phyloP scores from a whole-genome alignment of 257 asterid species.

The Penstemon newberryi region DNA sequence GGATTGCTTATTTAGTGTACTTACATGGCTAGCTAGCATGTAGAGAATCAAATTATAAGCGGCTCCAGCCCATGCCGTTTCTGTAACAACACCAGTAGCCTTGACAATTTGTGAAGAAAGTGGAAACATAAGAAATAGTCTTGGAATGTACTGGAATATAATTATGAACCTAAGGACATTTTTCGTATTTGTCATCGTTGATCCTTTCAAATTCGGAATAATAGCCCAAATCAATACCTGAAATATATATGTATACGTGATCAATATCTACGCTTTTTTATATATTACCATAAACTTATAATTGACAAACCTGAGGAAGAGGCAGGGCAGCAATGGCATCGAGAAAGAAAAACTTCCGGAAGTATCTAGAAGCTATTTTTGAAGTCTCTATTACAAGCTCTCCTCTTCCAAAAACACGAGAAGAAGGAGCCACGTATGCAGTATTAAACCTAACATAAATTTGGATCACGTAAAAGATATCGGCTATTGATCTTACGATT shows the following conservation, averaged over 20 bases:
- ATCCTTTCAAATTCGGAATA: conserved; percentile 70
- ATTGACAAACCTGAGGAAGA: conserved; percentile 82
- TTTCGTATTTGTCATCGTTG: conserved; percentile 81
- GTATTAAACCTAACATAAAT: conserved; percentile 71
- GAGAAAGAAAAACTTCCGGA: conserved; percentile 62
- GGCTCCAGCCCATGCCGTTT: conserved; percentile 99
- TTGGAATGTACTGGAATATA: conserved; percentile 80
- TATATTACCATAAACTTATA: not conserved
- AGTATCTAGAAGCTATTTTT: conserved; percentile 63
- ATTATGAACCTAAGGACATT: conserved; percentile 82
- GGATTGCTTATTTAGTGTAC: conserved; percentile 20
- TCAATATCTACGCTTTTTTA: not conserved
- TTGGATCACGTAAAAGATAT: conserved; percentile 69
- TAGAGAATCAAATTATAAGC: conserved; percentile 94
- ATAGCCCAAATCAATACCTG: conserved; percentile 76
- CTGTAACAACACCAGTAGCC: conserved; percentile 93
- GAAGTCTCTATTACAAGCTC: conserved; percentile 86
- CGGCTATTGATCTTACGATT: conserved; percentile 69
- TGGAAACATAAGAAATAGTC: conserved; percentile 80
- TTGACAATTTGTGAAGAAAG: conserved; percentile 82
- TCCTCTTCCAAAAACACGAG: conserved; percentile 97
- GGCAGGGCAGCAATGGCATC: conserved; percentile 82
- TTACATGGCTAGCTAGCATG: conserved; percentile 99
- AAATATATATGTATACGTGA: not conserved
- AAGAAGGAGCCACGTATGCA: conserved; percentile 95